Evolutionary conservation across 495 filamentous ascomycete genomes (phyloP).

Genomic region (Sabuloglossum arenarium): DNA sequence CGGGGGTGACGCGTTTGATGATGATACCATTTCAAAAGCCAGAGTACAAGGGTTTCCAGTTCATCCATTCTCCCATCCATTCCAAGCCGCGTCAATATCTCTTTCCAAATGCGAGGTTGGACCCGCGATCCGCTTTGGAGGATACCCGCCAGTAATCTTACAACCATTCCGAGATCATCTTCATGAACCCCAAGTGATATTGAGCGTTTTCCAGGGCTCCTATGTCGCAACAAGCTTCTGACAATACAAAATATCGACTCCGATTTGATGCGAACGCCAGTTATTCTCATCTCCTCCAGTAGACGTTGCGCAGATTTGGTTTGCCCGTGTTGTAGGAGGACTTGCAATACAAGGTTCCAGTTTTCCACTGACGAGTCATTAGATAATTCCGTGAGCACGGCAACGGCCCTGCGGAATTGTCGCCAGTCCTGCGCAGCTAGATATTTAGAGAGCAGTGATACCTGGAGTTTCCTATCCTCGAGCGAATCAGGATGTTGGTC

Average conservation of each 20-base stretch:
- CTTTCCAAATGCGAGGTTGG: slow-evolving; percentile 21
- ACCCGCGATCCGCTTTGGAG: slow-evolving; percentile 15
- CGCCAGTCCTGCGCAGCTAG: slow-evolving; percentile 32
- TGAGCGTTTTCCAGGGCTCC: slow-evolving; percentile 5
- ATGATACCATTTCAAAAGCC: not conserved
- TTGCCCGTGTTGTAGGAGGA: slow-evolving; percentile 12
- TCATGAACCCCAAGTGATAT: not conserved
- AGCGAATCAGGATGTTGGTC: slow-evolving; percentile 61
- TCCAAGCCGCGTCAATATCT: slow-evolving; percentile 27
- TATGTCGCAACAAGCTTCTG: slow-evolving; percentile 6
- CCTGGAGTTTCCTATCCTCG: slow-evolving; percentile 39
- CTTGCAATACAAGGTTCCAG: slow-evolving; percentile 23
- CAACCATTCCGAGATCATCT: slow-evolving; percentile 6
- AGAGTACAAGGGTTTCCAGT: slow-evolving; percentile 16
- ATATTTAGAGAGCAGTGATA: slow-evolving; percentile 29
- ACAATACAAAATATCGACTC: slow-evolving; percentile 9
- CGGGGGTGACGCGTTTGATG: not conserved
- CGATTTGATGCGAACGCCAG: slow-evolving; percentile 6
- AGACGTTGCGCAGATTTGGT: slow-evolving; percentile 5
- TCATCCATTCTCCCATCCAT: slow-evolving; percentile 23
- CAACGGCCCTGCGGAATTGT: slow-evolving; percentile 29
- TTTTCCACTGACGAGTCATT: slow-evolving; percentile 8
- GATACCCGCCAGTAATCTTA: slow-evolving; percentile 9
- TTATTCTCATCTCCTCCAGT: slow-evolving; percentile 13
- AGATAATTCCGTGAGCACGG: slow-evolving; percentile 20